Evolutionary conservation across 306 rosid species (phyloP), one percentile per base, ranked within the genome.

Genomic region (Quercus variabilis): DNA sequence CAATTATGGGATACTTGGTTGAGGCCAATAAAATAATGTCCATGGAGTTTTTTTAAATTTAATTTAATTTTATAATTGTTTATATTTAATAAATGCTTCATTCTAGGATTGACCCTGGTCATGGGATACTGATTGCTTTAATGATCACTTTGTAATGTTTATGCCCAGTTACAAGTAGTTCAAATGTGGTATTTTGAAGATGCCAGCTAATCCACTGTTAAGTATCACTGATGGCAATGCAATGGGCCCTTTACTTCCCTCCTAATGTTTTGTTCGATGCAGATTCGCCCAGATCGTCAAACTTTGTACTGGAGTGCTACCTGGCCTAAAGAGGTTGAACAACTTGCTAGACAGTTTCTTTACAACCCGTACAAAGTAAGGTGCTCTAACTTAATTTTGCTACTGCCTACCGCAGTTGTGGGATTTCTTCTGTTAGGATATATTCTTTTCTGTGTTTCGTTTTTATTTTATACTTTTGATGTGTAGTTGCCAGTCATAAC

Each of bases 301-400:
- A 94, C 98, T 60, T 81, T 94, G 76, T 92, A 92, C 79, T 94
- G 97, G 98, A 94, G 98, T 86, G 97, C 98, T 80, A 94, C 97
- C 35, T 94, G 97, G 97, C 98, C 98, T 7, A 94, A 91, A 87
- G 98, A 94, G 87, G 98, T 94, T 56, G 98, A 92, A 83, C 93
- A 92, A 75, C 79, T 94, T 80, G 87, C 95, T 3, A 89, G 91
- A 76, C 79, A 90, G 92, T 94, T 90, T 81, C 98, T 94, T 43
- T 91, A 94, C 81, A 92, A 94, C 78, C 93, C 98, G 28, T 94
- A 94, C 85, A 94, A 94, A 88, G 99, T 93, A 89, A 80, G 81
- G 79, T 76, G 60, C 52, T 55, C 54, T 7, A 73, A 68, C 41
- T 76, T 69, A 69, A 56, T 43, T 14, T 19, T 5, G 33, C 19